Evolutionary conservation across 1,139 yeast species (phyloP), one percentile per base, ranked within the genome.

Genomic region (Arxiozyma slooffiae): DNA sequence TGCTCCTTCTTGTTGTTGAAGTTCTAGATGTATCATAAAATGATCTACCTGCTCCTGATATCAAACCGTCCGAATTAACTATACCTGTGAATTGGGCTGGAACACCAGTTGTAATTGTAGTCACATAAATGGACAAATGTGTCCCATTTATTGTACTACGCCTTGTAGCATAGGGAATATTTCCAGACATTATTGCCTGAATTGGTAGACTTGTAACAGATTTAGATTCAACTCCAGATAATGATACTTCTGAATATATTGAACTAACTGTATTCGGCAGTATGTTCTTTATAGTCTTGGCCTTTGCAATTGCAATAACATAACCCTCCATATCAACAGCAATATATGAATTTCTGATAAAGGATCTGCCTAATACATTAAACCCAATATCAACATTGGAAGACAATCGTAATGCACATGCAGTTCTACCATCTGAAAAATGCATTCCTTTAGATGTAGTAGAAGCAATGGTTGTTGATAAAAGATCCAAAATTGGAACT

Each of bases 271-370:
- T 20, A 17, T 38, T 36, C 16, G 21, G 7, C 8, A 24, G 26
- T n/a, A 43, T 43, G 4, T 22, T 17, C 8, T n/a, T 11, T 14
- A 23, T 11, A 30, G 37, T 41, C 24, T 41, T 51, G 4, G 77
- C 70, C 52, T 73, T 73, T 1, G 79, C 86, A 47, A 86, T 50
- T 0, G 85, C 95, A 9, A 86, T 67, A 36, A 70, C 70, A 38
- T 70, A 66, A 24, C 80, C 80, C 22, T 77, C 87, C 55, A 79
- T 75, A 64, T 86, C 94, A 44, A 85, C 80, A 0, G 83, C 92
- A 46, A 84, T 56, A 63, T 81, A 85, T 24, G 78, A 69, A 47
- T 74, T 71, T 49, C 73, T 71, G 50, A 86, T 58, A 57, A 85
- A 80, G 1, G 86, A 74, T 9, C 79, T 67, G 0, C 95, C 95